Conservation (phyloP, 2,329 filamentous ascomycete species). For the Aspergillus sp. region DNA sequence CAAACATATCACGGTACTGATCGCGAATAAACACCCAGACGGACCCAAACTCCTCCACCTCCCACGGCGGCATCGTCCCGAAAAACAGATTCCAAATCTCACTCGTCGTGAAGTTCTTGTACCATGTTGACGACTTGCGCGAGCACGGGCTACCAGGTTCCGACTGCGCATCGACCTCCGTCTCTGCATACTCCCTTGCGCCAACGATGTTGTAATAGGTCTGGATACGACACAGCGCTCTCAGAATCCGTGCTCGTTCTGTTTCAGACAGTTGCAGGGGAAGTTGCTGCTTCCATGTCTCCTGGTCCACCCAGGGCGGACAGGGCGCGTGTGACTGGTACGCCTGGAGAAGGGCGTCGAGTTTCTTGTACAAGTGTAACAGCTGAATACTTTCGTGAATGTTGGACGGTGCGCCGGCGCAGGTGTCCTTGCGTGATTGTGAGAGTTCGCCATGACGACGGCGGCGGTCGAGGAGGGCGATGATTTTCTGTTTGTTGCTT, state of each 20-base stretch:
- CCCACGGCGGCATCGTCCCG: conserved; percentile 10
- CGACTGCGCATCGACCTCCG: neutral
- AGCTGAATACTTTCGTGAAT: conserved; percentile 5
- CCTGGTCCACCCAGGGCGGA: conserved; percentile 1
- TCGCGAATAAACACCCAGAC: conserved; percentile 9
- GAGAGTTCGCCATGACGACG: conserved; percentile 4
- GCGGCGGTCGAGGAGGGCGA: conserved; percentile 7
- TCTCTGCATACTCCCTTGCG: conserved; percentile 7
- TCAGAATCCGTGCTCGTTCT: conserved; percentile 8
- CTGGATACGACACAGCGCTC: conserved; percentile 11
- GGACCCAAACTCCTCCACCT: conserved; percentile 13
- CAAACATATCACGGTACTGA: conserved; percentile 7
- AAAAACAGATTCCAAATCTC: conserved; percentile 13
- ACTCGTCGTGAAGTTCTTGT: conserved; percentile 10
- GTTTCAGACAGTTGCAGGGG: conserved; percentile 1
- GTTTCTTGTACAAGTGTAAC: conserved; percentile 4
- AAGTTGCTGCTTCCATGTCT: neutral
- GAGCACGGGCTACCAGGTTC: neutral
- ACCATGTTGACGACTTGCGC: conserved; percentile 8
- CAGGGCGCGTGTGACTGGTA: conserved; percentile 3
- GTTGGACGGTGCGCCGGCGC: neutral
- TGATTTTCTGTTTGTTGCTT: conserved; percentile 6
- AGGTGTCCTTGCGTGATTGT: neutral
- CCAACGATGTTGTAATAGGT: conserved; percentile 14
- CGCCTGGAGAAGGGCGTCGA: conserved; percentile 2